Conservation (phyloP, 495 filamentous ascomycete genomes). For the Polyplosphaeria fusca region DNA sequence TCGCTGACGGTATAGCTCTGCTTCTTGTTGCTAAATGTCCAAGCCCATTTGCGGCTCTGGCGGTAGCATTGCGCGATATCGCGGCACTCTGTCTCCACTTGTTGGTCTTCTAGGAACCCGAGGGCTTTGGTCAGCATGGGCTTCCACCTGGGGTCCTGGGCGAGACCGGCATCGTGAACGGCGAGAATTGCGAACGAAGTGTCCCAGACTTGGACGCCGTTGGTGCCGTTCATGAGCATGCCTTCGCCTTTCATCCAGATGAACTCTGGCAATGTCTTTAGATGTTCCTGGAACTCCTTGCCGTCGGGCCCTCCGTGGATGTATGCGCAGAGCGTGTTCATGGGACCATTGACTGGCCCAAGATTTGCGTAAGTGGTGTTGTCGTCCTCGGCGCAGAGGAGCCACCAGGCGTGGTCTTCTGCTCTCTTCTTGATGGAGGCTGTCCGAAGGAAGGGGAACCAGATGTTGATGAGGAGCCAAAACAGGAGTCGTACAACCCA, state of each 20-base stretch:
- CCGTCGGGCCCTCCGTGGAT: conserved; percentile 77
- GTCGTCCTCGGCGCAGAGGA: conserved; percentile 84
- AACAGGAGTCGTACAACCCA: conserved; percentile 75
- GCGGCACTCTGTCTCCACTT: conserved; percentile 79
- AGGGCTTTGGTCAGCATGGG: conserved; percentile 83
- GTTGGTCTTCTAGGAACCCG: conserved; percentile 84
- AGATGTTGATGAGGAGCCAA: conserved; percentile 70
- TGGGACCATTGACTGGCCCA: conserved; percentile 82
- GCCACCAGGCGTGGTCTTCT: conserved; percentile 70
- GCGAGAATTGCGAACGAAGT: conserved; percentile 85
- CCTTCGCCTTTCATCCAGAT: conserved; percentile 91
- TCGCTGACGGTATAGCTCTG: conserved; percentile 96
- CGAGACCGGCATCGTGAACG: conserved; percentile 72
- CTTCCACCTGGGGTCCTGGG: conserved; percentile 70
- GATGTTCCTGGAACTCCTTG: conserved; percentile 70
- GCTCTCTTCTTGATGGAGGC: conserved; percentile 57
- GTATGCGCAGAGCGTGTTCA: conserved; percentile 83
- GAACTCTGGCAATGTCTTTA: conserved; percentile 77
- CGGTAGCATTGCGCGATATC: conserved; percentile 82
- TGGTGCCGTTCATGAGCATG: conserved; percentile 92
- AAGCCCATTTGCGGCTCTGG: conserved; percentile 87
- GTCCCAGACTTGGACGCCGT: conserved; percentile 96
- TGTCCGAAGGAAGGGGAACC: conserved; percentile 68
- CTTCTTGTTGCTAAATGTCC: conserved; percentile 87
- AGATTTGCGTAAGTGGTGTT: conserved; percentile 87